These are phyloP conservation scores for Anthostomella pinea DNA, from an alignment of 2,329 filamentous ascomycete genomes.

Conservation along the genomic window DNA sequence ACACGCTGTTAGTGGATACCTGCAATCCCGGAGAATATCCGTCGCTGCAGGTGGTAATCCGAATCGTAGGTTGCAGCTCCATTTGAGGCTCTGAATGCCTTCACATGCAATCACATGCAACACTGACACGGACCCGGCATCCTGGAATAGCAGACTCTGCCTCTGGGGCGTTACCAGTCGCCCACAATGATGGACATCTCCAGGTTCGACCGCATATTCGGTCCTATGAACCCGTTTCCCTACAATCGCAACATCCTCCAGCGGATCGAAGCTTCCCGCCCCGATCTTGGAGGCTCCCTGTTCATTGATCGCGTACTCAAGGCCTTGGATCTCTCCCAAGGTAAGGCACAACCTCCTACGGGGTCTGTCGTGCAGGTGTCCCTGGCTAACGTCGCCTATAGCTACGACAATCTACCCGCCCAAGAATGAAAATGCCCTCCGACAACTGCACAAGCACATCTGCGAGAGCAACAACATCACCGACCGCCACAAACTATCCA, in stretches of 20 bases:
- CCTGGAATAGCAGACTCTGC: too few relatives aligned
- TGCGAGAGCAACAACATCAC: constrained; percentile 59
- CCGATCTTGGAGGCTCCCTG: constrained; percentile 64
- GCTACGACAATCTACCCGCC: constrained; percentile 71
- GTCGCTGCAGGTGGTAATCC: neutral
- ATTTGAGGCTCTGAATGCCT: too few relatives aligned
- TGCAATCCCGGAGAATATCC: too few relatives aligned
- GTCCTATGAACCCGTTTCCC: constrained; percentile 54
- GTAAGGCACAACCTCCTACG: constrained; percentile 39
- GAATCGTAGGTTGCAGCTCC: neutral
- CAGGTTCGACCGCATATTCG: constrained; percentile 68
- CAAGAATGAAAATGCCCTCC: constrained; percentile 63
- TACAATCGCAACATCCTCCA: constrained; percentile 61
- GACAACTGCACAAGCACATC: constrained; percentile 68
- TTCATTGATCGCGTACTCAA: constrained; percentile 79
- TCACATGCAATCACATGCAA: too few relatives aligned
- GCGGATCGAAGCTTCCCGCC: constrained; percentile 65
- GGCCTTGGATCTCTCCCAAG: constrained; percentile 65
- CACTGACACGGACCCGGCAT: too few relatives aligned
- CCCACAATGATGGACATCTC: constrained; percentile 59
- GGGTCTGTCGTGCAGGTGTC: neutral
- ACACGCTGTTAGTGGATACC: too few relatives aligned
- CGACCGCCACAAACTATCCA: constrained; percentile 74
- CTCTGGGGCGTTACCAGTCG: too few relatives aligned
- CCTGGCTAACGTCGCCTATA: constrained; percentile 23